phyloP scores from a whole-genome alignment of 148 eudicot genomes.

The Tetragonia tetragonoides region DNA sequence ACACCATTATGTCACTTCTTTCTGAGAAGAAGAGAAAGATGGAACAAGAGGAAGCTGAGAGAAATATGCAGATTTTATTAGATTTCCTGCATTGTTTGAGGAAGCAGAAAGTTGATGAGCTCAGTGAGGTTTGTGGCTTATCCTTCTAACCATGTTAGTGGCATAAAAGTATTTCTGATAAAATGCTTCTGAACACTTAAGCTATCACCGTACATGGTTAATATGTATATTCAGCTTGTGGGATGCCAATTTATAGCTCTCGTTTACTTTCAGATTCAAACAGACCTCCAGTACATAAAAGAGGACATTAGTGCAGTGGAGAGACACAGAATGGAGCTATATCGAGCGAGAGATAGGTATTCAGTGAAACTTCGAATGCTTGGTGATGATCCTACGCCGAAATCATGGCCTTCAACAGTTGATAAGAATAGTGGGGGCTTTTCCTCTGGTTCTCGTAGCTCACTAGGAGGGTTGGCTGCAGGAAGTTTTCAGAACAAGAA shows the following conservation, averaged over 20 bases:
- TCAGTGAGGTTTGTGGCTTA: constrained; percentile 61
- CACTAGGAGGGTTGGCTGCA: constrained; percentile 47
- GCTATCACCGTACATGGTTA: background rate
- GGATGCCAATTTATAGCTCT: constrained; percentile 15
- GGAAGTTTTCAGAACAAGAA: constrained; percentile 58
- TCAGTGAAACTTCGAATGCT: constrained; percentile 64
- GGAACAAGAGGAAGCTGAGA: constrained; percentile 96
- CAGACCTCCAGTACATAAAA: constrained; percentile 72
- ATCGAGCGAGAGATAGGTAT: constrained; percentile 69
- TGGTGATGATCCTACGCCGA: constrained; percentile 49
- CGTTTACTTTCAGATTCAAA: constrained; percentile 56
- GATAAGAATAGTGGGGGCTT: constrained; percentile 46
- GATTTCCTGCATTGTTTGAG: constrained; percentile 77
- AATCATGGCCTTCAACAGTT: constrained; percentile 46
- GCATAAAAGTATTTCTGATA: background rate
- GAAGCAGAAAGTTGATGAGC: constrained; percentile 79
- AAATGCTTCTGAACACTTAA: background rate
- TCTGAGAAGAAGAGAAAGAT: constrained; percentile 79
- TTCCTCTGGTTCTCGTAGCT: constrained; percentile 51
- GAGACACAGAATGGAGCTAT: constrained; percentile 68
- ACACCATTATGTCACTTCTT: constrained; percentile 58
- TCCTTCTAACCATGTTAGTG: background rate
- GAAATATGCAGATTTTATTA: constrained; percentile 80
- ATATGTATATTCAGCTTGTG: background rate
- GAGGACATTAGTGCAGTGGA: constrained; percentile 76